Evolutionary conservation across 2,329 filamentous ascomycete species (phyloP).

Genomic region (Claviceps sp.): DNA sequence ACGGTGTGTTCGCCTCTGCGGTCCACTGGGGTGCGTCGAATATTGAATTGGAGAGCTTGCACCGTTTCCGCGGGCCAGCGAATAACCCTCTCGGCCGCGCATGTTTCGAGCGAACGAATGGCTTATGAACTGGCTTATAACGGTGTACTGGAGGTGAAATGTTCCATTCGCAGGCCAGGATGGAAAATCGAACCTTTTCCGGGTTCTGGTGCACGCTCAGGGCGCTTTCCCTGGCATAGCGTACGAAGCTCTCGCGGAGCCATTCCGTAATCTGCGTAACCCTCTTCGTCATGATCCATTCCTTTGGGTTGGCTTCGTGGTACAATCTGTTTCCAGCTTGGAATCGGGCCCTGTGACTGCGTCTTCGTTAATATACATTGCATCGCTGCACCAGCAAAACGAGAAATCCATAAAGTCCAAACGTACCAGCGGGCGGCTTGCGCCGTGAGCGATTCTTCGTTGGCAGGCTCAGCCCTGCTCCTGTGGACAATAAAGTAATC

Average conservation of each 20-base stretch:
- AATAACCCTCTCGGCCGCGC: background rate
- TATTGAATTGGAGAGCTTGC: background rate
- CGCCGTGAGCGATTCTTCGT: background rate
- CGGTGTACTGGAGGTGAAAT: conserved; percentile 7
- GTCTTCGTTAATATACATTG: background rate
- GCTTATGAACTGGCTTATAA: too few species aligned
- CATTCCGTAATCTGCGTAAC: conserved; percentile 24
- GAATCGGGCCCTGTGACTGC: conserved; percentile 3
- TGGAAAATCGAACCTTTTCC: conserved; percentile 24
- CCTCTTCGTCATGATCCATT: conserved; percentile 23
- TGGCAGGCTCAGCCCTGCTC: background rate
- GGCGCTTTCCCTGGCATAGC: conserved; percentile 21
- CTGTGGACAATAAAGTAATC: conserved; percentile 28
- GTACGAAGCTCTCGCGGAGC: conserved; percentile 24
- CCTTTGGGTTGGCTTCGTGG: conserved; percentile 20
- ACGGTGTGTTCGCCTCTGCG: background rate
- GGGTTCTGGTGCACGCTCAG: conserved; percentile 20
- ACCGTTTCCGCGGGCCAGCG: background rate
- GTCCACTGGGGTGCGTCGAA: background rate
- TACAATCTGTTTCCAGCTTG: conserved; percentile 9
- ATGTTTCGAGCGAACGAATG: background rate
- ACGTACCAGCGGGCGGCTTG: background rate
- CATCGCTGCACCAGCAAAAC: background rate
- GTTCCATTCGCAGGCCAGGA: conserved; percentile 29
- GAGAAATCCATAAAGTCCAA: background rate